Evolutionary conservation across 106 monocot species (phyloP).

Genomic region (Triglochin maritima): DNA sequence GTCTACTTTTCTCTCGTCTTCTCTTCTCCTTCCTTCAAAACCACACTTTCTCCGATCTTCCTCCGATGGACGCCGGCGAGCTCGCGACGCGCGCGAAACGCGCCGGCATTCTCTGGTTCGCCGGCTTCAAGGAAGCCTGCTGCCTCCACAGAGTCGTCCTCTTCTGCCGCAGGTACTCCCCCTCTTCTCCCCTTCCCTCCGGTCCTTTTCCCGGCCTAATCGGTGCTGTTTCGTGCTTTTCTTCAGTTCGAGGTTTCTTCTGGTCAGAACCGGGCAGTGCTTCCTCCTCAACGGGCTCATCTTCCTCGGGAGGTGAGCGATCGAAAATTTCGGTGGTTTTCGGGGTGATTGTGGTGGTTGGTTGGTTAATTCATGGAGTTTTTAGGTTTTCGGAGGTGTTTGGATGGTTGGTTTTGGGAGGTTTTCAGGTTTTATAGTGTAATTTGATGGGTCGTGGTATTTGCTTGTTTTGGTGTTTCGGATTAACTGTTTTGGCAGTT

Average conservation of each 20-base stretch:
- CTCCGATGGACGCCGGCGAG: slow-evolving; percentile 25
- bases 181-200: neutral
- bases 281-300: slow-evolving; percentile 92
- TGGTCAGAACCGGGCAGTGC: slow-evolving; percentile 73
- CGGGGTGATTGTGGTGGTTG: too few relatives aligned
- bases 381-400: too few relatives aligned
- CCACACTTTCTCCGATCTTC: slow-evolving; percentile 9
- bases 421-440: too few relatives aligned
- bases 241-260: slow-evolving; percentile 61
- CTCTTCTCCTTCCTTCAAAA: too few relatives aligned
- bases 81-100: slow-evolving; percentile 30
- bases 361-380: too few relatives aligned
- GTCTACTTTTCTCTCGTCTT: too few relatives aligned
- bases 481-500: too few relatives aligned
- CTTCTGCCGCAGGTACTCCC: slow-evolving; percentile 46
- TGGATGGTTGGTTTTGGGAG: too few relatives aligned
- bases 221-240: neutral
- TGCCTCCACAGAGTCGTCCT: slow-evolving; percentile 64
- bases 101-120: slow-evolving; percentile 50
- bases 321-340: neutral
- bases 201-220: neutral
- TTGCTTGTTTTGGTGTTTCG: too few relatives aligned
- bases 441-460: too few relatives aligned
- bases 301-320: slow-evolving; percentile 70
- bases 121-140: slow-evolving; percentile 86